Evolutionary conservation across 164 flowering plant species (phyloP), one percentile per base, ranked within the genome.

Genomic region (Warburgia ugandensis): DNA sequence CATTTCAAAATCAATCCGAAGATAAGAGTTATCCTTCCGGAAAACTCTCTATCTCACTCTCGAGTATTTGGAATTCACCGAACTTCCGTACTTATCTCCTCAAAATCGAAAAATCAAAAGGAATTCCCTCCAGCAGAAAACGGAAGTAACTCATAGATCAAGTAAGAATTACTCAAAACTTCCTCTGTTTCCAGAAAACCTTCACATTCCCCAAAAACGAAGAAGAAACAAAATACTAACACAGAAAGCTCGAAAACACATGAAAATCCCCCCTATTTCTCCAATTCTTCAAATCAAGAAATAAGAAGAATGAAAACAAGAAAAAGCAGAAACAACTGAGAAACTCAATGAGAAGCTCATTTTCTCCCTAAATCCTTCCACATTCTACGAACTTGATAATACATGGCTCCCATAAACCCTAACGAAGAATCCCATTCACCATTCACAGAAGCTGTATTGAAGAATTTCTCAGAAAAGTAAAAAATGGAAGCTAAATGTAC

Each of bases 401-500:
- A 3, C n/a, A 1, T 35, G 16, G 38, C 1, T n/a, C n/a, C n/a
- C 43, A 39, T 13, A 22, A 39, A 16, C 20, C 21, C 4, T 39
- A 16, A 5, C 20, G 16, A 39, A 22, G 43, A 16, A 39, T 39
- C 43, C 19, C 16, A 39, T 7, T 7, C 7, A 8, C 16, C 43
- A n/a, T 1, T n/a, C 7, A 3, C 4, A 2, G 16, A 52, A 48
- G 23, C 12, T 11, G 39, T 16, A 27, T 31, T 13, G 42, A 12
- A 32, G 9, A 32, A 19, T 17, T 14, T 11, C 8, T 27, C 20
- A 3, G 39, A 11, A 2, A 48, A 29, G 6, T 1, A 20, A 3
- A 26, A 56, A 37, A 50, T 36, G 50, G 38, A n/a, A n/a, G n/a
- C n/a, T n/a, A n/a, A 54, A 65, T 45, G 45, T 56, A 74, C 77